Evolutionary conservation across 139 green algal species (phyloP).

Genomic region (Chlorella vulgaris): DNA sequence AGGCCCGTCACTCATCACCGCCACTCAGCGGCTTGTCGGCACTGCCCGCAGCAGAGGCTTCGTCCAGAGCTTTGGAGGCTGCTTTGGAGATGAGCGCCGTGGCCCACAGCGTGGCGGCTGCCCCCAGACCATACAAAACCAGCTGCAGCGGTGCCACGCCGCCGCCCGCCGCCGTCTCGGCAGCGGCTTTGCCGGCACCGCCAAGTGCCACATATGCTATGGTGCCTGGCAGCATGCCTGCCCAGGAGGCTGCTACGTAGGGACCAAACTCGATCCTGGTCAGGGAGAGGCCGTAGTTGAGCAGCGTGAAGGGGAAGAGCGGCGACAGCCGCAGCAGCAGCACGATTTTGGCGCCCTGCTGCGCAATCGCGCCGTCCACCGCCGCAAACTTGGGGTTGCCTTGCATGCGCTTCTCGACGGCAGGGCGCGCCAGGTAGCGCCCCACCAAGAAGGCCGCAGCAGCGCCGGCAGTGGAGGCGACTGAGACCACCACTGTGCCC

Average conservation of each 20-base stretch:
- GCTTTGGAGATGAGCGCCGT: conserved; percentile 57
- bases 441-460: conserved; percentile 68
- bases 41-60: background rate
- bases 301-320: conserved; percentile 74
- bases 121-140: conserved; percentile 66
- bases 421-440: conserved; percentile 66
- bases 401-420: conserved; percentile 47
- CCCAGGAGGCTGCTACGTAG: conserved; percentile 78
- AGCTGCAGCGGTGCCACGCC: conserved; percentile 37
- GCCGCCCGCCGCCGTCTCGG: conserved; percentile 46
- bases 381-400: conserved; percentile 48
- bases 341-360: conserved; percentile 64
- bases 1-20: too few relatives aligned
- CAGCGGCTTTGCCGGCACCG: conserved; percentile 55
- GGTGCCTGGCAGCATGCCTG: conserved; percentile 82
- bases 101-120: conserved; percentile 60
- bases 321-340: conserved; percentile 78
- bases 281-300: conserved; percentile 76
- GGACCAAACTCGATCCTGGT: conserved; percentile 58
- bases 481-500: conserved; percentile 71
- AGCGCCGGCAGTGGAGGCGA: conserved; percentile 64
- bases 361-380: conserved; percentile 56
- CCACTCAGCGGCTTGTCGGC: background rate
- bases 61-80: conserved; percentile 54
- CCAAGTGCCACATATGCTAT: conserved; percentile 84